A percentile compares a stretch with the other conserved stretches of the same genome.
Evolutionary conservation across 805 yeast species (phyloP).

Genomic region (Priceomyces castillae): DNA sequence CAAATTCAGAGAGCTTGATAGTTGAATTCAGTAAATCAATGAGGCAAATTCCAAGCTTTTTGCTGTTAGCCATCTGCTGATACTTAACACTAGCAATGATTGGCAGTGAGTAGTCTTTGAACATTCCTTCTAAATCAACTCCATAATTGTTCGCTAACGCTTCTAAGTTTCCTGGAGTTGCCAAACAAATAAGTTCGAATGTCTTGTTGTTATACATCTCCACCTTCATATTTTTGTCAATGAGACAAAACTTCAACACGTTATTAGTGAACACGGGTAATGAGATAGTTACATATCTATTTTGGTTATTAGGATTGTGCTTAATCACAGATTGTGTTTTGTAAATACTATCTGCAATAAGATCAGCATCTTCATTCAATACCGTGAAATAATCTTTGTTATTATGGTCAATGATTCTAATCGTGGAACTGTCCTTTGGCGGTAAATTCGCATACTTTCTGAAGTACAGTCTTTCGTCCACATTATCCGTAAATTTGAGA

Average conservation of each 20-base stretch:
- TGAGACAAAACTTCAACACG: constrained; percentile 62
- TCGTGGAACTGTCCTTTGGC: constrained; percentile 42
- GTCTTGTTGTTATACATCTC: constrained; percentile 67
- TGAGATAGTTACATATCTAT: constrained; percentile 72
- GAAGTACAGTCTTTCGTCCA: constrained; percentile 43
- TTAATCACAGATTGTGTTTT: constrained; percentile 82
- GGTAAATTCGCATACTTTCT: constrained; percentile 48
- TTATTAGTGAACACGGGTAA: constrained; percentile 63
- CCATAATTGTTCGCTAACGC: constrained; percentile 38
- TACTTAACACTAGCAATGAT: constrained; percentile 40
- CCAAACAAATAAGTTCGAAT: constrained; percentile 58
- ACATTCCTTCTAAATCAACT: constrained; percentile 57
- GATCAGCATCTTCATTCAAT: constrained; percentile 70
- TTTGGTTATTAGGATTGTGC: constrained; percentile 40
- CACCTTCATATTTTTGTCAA: constrained; percentile 71
- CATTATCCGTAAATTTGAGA: constrained; percentile 38
- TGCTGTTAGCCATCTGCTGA: constrained; percentile 35
- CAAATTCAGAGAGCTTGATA: constrained; percentile 74
- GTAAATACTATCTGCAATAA: constrained; percentile 80
- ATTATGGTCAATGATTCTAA: constrained; percentile 70
- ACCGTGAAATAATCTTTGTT: constrained; percentile 78
- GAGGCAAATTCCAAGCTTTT: constrained; percentile 72
- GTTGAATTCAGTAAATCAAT: constrained; percentile 67
- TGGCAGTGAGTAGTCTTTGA: constrained; percentile 44
- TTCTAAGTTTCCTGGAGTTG: constrained; percentile 89